These are phyloP conservation scores for Vigna trinervia DNA, from an alignment of 306 rosid genomes.

Conservation along the genomic window DNA sequence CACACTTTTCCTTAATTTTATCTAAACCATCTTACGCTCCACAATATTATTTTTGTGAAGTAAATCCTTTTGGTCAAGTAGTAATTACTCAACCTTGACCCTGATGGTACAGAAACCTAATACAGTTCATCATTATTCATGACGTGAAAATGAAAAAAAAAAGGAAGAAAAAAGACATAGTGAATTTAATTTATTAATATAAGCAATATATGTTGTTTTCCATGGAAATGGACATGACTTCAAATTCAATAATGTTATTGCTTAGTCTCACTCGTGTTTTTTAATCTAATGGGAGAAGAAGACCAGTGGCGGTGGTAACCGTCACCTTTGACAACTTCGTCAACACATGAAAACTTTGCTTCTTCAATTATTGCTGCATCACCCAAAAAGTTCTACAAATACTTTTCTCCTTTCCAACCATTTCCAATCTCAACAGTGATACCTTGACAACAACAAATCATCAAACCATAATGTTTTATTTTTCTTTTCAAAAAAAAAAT, in stretches of 20 bases:
- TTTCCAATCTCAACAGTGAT: not conserved
- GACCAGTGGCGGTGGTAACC: not conserved
- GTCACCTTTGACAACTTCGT: not conserved
- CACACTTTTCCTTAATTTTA: too few species aligned
- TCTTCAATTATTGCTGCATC: conserved; percentile 37
- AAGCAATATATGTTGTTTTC: not conserved
- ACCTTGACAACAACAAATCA: not conserved
- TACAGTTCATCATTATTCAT: not conserved
- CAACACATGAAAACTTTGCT: not conserved
- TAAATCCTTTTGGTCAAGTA: not conserved
- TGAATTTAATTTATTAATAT: not conserved
- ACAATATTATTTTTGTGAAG: not conserved
- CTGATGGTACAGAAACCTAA: not conserved
- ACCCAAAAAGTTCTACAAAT: conserved; percentile 47
- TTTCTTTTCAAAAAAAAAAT: too few species aligned
- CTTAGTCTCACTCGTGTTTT: conserved; percentile 4
- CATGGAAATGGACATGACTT: conserved; percentile 54
- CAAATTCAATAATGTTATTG: conserved; percentile 71
- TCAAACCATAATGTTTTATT: not conserved
- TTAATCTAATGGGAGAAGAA: conserved; percentile 8
- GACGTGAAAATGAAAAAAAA: too few species aligned
- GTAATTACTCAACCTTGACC: not conserved
- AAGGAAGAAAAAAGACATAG: too few species aligned
- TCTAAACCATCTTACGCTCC: too few species aligned
- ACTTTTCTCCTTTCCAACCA: not conserved